These are phyloP conservation scores for Chrysoporthe austroafricana DNA, from an alignment of 2,329 filamentous ascomycete genomes.

Conservation along the genomic window DNA sequence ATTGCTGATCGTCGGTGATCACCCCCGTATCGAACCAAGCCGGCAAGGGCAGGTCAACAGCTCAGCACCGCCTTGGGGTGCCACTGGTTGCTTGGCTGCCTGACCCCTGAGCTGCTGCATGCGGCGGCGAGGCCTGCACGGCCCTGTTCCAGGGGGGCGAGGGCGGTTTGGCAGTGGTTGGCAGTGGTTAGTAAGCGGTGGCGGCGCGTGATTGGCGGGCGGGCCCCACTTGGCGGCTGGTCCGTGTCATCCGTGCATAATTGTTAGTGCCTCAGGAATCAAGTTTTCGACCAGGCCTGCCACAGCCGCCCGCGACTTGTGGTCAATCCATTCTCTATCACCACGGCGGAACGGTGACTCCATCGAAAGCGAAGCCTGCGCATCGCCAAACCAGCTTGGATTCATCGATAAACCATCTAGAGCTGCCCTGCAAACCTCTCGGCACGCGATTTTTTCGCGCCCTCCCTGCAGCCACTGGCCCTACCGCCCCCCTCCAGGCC, in stretches of 20 bases:
- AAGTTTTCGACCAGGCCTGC: constrained; percentile 15
- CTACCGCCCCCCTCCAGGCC: constrained; percentile 43
- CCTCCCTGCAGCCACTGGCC: constrained; percentile 45
- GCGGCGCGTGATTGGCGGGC: constrained; percentile 14
- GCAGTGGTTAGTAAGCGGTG: constrained; percentile 26
- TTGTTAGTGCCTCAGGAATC: constrained; percentile 33
- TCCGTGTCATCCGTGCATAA: constrained; percentile 17
- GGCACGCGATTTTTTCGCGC: constrained; percentile 59
- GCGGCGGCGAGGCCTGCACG: background rate
- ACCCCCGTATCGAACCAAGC: background rate
- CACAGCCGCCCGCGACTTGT: constrained; percentile 37
- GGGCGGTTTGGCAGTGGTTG: background rate
- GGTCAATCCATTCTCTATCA: constrained; percentile 51
- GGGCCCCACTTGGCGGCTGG: constrained; percentile 3
- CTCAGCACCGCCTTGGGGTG: background rate
- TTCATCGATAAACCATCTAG: constrained; percentile 62
- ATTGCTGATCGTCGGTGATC: background rate
- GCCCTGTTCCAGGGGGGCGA: background rate
- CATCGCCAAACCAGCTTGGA: constrained; percentile 63
- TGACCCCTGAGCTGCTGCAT: constrained; percentile 17
- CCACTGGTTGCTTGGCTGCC: background rate
- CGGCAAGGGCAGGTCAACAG: background rate
- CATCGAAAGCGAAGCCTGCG: constrained; percentile 52
- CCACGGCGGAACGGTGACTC: constrained; percentile 36
- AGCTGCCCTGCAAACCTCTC: constrained; percentile 56